A percentile compares a stretch with the other conserved stretches of the same genome.
These are phyloP conservation scores for Pichia sporocuriosa DNA, from an alignment of 805 yeast species.

Conservation along the genomic window DNA sequence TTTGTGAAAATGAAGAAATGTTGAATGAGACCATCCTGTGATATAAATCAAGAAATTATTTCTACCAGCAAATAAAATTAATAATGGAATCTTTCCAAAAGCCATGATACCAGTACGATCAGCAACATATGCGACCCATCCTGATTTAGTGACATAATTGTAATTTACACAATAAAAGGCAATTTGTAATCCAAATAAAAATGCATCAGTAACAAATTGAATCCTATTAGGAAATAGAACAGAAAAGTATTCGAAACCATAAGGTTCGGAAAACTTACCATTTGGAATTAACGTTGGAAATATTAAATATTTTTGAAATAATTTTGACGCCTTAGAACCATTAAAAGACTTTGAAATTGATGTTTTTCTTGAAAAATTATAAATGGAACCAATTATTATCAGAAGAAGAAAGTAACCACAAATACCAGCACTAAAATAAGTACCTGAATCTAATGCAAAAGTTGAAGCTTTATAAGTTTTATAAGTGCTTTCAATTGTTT, in stretches of 20 bases:
- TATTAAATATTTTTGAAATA: conserved; percentile 28
- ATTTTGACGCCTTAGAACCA: conserved; percentile 2
- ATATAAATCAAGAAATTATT: conserved; percentile 37
- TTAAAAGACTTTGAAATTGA: conserved; percentile 25
- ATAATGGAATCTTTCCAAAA: conserved; percentile 34
- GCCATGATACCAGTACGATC: conserved; percentile 30
- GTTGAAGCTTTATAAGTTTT: conserved; percentile 4
- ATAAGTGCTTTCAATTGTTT: conserved; percentile 8
- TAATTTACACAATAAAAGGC: conserved; percentile 10
- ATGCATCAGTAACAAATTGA: conserved; percentile 6
- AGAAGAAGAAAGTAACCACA: conserved; percentile 34
- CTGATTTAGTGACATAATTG: conserved; percentile 19
- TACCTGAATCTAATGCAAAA: conserved; percentile 7
- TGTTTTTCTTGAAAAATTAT: conserved; percentile 27
- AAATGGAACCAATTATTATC: conserved; percentile 29
- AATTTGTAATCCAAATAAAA: conserved; percentile 7
- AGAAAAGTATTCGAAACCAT: conserved; percentile 14
- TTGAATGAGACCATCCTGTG: conserved; percentile 36
- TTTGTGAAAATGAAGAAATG: conserved; percentile 52
- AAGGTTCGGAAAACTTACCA: conserved; percentile 16
- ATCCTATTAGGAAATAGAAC: conserved; percentile 8
- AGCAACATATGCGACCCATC: conserved; percentile 23
- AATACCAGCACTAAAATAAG: conserved; percentile 31
- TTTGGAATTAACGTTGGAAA: conserved; percentile 33
- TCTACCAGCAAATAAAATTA: conserved; percentile 41